phyloP scores from a whole-genome alignment of 345 rosid species.

The Hibiscus syriacus region DNA sequence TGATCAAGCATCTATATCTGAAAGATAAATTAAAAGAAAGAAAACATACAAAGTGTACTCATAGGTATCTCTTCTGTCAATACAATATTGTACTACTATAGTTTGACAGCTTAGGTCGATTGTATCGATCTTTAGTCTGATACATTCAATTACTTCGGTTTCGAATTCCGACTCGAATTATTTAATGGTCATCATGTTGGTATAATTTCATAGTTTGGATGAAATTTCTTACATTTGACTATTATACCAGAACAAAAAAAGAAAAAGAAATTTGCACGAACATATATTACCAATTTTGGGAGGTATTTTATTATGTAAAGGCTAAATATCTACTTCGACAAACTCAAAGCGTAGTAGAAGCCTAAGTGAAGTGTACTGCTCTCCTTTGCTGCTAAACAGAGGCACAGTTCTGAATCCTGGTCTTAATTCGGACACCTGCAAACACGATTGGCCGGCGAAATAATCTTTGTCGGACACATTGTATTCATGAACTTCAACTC shows the following conservation, averaged over 20 bases:
- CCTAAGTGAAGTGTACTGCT: slow-evolving; percentile 32
- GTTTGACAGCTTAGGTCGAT: too few species aligned
- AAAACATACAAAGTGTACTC: background rate
- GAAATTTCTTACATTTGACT: background rate
- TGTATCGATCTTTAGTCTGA: too few species aligned
- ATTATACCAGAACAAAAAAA: background rate
- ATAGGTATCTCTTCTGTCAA: background rate
- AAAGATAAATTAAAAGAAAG: too few species aligned
- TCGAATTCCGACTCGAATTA: too few species aligned
- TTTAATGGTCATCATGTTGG: background rate
- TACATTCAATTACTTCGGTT: too few species aligned
- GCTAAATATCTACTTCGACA: slow-evolving; percentile 12
- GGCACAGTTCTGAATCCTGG: slow-evolving; percentile 61
- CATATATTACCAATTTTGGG: background rate
- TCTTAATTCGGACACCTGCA: slow-evolving; percentile 53
- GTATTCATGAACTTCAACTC: slow-evolving; percentile 60
- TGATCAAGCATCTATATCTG: background rate
- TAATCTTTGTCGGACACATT: slow-evolving; percentile 64
- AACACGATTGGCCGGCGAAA: slow-evolving; percentile 65
- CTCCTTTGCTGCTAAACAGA: slow-evolving; percentile 48
- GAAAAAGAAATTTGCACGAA: background rate
- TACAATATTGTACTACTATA: background rate
- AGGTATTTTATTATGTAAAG: background rate
- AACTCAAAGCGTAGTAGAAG: slow-evolving; percentile 63
- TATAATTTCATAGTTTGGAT: background rate